Evolutionary conservation across 1,139 yeast genomes (phyloP).

Genomic region (Yarrowia galli): DNA sequence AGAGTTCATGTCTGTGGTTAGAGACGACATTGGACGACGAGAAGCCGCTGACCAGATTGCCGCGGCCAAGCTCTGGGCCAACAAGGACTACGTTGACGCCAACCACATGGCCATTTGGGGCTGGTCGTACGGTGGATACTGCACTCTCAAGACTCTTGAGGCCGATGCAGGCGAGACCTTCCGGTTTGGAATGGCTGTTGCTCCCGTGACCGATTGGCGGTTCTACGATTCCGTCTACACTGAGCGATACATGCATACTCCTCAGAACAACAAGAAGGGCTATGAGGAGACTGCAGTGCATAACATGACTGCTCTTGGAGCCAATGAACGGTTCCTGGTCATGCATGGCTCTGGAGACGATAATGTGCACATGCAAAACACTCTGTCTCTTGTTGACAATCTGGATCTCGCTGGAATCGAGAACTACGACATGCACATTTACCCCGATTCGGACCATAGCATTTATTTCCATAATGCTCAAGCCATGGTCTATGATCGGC

Average conservation of each 20-base stretch:
- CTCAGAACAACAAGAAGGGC: slow-evolving; percentile 62
- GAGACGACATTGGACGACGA: slow-evolving; percentile 76
- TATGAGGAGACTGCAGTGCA: slow-evolving; percentile 58
- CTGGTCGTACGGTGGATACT: slow-evolving; percentile 91
- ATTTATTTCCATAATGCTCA: slow-evolving; percentile 83
- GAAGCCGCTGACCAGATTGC: slow-evolving; percentile 83
- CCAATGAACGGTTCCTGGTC: slow-evolving; percentile 72
- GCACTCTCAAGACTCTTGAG: slow-evolving; percentile 78
- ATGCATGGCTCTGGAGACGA: slow-evolving; percentile 99
- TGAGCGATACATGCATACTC: slow-evolving; percentile 85
- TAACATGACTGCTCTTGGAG: slow-evolving; percentile 58
- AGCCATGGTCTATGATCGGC: slow-evolving; percentile 73
- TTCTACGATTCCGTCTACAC: slow-evolving; percentile 85
- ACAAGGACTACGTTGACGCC: slow-evolving; percentile 61
- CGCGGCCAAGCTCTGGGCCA: slow-evolving; percentile 68
- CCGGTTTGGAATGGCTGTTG: slow-evolving; percentile 84
- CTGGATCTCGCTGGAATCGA: slow-evolving; percentile 68
- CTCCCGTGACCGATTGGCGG: slow-evolving; percentile 87
- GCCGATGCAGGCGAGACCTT: slow-evolving; percentile 70
- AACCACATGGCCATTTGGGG: slow-evolving; percentile 89
- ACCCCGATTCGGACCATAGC: slow-evolving; percentile 93
- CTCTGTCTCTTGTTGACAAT: slow-evolving; percentile 74
- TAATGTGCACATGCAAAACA: slow-evolving; percentile 92
- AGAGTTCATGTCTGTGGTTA: slow-evolving; percentile 71
- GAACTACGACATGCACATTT: slow-evolving; percentile 87